Percentiles rank a stretch among this genome's conserved stretches.
phyloP scores from a whole-genome alignment of 768 basidiomycete species.

The Naganishia vishniacii region DNA sequence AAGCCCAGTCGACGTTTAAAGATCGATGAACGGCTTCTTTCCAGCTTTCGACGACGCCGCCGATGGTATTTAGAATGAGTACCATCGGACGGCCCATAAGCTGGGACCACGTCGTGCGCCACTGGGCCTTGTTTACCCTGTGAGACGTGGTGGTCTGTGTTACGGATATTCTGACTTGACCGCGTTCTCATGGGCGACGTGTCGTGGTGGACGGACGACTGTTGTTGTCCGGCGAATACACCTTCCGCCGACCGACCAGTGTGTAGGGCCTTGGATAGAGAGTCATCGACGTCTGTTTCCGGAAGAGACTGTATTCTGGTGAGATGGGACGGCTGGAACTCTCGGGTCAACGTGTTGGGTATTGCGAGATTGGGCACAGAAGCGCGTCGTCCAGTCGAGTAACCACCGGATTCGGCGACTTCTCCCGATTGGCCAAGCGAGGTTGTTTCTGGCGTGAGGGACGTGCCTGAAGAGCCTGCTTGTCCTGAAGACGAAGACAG shows the following conservation, averaged over 20 bases:
- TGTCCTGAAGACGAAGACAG: neutral
- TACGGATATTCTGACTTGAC: neutral
- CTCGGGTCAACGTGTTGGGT: neutral
- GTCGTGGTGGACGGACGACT: neutral
- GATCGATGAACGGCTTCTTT: neutral
- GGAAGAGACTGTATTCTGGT: conserved; percentile 38
- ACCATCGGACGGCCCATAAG: neutral
- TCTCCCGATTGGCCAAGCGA: neutral
- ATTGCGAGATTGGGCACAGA: conserved; percentile 27
- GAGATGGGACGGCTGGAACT: conserved; percentile 22
- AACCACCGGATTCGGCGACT: neutral
- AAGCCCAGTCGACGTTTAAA: conserved; percentile 36
- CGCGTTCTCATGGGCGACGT: neutral
- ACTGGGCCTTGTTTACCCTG: neutral
- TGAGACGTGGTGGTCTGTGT: neutral
- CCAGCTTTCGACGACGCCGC: too few species aligned
- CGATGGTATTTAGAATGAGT: neutral
- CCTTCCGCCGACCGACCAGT: neutral
- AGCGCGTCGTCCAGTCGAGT: conserved; percentile 28
- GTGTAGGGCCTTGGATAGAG: neutral
- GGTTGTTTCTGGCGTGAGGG: neutral
- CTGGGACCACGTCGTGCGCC: neutral
- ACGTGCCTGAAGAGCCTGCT: neutral
- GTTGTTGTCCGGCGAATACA: neutral
- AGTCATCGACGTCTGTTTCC: conserved; percentile 15